Evolutionary conservation across 2,329 filamentous ascomycete genomes (phyloP).

Genomic region (Hysterium pulicare): DNA sequence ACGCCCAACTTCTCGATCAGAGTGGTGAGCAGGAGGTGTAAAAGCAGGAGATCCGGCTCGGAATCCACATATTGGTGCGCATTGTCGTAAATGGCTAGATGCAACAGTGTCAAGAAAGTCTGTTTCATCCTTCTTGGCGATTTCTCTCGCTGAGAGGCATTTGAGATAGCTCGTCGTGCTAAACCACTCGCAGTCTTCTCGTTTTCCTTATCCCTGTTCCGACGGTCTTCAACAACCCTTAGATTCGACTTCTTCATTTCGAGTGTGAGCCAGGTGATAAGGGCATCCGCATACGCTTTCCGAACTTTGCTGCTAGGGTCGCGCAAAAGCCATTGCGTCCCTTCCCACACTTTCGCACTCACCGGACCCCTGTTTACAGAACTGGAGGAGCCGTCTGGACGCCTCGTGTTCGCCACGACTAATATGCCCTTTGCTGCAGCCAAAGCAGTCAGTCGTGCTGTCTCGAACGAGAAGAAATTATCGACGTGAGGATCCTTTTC

Average conservation of each 20-base stretch:
- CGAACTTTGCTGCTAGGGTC: constrained; percentile 76
- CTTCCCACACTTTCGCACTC: constrained; percentile 84
- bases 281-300: constrained; percentile 78
- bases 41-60: constrained; percentile 70
- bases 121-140: constrained; percentile 53
- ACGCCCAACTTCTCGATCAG: constrained; percentile 76
- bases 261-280: constrained; percentile 79
- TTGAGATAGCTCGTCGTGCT: constrained; percentile 65
- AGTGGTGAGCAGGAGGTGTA: constrained; percentile 73
- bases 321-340: constrained; percentile 88
- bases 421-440: constrained; percentile 80
- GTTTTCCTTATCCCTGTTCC: constrained; percentile 39
- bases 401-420: constrained; percentile 65
- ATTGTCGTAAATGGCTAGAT: constrained; percentile 86
- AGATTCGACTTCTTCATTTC: constrained; percentile 69
- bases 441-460: constrained; percentile 63
- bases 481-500: constrained; percentile 52
- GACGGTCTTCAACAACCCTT: constrained; percentile 57
- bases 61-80: constrained; percentile 61
- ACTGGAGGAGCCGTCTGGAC: constrained; percentile 40
- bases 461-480: constrained; percentile 61
- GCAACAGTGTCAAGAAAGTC: constrained; percentile 77
- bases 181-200: constrained; percentile 37
- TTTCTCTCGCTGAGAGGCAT: constrained; percentile 60
- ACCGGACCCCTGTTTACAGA: constrained; percentile 71